A percentile compares a stretch with the other conserved stretches of the same genome.
phyloP scores from a whole-genome alignment of 176 grass and related monocot species.

The Triticum turgidum region DNA sequence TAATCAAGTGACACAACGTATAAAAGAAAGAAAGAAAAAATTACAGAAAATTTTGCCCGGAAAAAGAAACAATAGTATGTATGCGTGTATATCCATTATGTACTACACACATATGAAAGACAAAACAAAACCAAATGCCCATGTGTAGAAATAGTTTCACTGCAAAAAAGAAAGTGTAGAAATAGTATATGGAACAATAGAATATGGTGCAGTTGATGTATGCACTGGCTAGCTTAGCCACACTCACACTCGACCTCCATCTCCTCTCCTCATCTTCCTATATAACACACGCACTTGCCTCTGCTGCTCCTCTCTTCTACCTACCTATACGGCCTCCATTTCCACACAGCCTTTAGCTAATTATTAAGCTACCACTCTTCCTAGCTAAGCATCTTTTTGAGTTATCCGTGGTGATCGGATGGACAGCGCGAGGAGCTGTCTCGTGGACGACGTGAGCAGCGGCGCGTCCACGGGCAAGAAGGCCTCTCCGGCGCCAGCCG shows the following conservation, averaged over 20 bases:
- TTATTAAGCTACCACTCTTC: not conserved
- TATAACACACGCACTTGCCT: constrained; percentile 24
- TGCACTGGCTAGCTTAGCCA: not conserved
- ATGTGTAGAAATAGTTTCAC: not conserved
- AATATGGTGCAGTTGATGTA: not conserved
- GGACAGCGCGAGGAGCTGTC: constrained; percentile 53
- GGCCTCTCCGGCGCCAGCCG: not conserved
- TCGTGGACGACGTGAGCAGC: constrained; percentile 56
- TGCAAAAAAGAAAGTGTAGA: not conserved
- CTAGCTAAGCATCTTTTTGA: not conserved
- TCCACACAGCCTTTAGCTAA: not conserved
- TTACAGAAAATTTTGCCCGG: too few relatives aligned
- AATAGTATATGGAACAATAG: not conserved
- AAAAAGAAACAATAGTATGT: too few relatives aligned
- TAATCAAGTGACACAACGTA: too few relatives aligned
- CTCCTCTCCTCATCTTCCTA: not conserved
- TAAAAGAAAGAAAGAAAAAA: too few relatives aligned
- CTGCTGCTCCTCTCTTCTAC: constrained; percentile 11
- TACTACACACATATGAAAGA: not conserved
- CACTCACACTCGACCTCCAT: not conserved
- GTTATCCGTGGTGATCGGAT: not conserved
- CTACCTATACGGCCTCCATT: not conserved
- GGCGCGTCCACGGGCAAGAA: constrained; percentile 57
- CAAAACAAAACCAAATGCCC: constrained; percentile 9
- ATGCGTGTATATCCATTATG: not conserved